Evolutionary conservation across 1,284 basidiomycete species (phyloP), one percentile per base, ranked within the genome.

Genomic region (Trametes hirsuta): DNA sequence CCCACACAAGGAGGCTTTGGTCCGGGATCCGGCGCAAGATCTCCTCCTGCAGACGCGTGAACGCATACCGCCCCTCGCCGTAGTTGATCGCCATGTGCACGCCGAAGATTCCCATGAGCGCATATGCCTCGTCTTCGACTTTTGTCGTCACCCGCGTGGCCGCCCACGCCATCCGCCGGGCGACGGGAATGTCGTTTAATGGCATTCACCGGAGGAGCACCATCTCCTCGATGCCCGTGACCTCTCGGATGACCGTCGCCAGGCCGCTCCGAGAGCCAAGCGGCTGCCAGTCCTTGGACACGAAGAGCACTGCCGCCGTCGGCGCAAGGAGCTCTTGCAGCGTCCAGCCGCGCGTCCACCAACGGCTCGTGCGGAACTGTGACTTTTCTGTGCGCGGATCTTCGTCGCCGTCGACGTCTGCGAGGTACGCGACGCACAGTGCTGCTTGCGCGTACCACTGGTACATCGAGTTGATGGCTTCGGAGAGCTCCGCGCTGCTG

Each of bases 381-480:
- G 48, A 50, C 22, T 12, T 12, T 1, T 22, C 22, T 2, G 22
- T 24, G 14, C 48, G 48, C 9, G 48, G 48, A 14, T 50, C 48
- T n/a, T 50, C 48, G 37, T 40, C 11, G 15, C 48, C 21, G 14
- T 22, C 35, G 22, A 50, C 48, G 39, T 50, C 48, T 14, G 24
- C 22, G 37, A 50, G 48, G 48, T 40, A 50, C 22, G 48, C 48
- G 22, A 40, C 39, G 37, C 48, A 50, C 22, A 50, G 37, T 2
- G 48, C 25, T 4, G 37, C 9, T 15, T 41, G 48, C 22, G 22
- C 48, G 48, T 50, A 50, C 48, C 48, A 50, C 37, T 50, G 47
- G 36, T 49, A 49, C 47, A 39, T 49, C 18, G 47, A 49, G 47
- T 49, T 49, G 35, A 49, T 49, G 36, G 36, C 47, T 22, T 49